Base-by-base conservation (phyloP, 202 grass and related monocot genomes). In the Carex arenaria region DNA sequence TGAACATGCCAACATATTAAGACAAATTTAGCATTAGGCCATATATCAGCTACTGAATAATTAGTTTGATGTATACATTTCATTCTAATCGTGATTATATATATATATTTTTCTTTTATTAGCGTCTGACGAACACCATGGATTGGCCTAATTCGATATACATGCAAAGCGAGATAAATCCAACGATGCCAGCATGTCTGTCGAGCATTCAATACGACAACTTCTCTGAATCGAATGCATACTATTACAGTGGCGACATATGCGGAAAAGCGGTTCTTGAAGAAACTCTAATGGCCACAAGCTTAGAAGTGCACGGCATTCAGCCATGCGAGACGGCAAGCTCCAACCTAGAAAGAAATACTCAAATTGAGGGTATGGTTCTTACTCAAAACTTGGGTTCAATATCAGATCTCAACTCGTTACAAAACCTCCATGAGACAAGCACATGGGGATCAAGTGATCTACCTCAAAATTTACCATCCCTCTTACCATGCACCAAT, bases 171-270 rank as follows among this genome's bases (percentile, higher is more conserved):
- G 79, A 87, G 34, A 83, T 82, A 55, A 68, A 59, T 66, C 30
- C 67, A 28, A 82, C 61, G 10, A 83, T 83, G 49, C 68, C 85
- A 4, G 31, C 43, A 59, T 87, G 68, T 53, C n/a, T 87, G 34
- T 82, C 79, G n/a, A 83, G 60, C 68, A 76, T 64, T 61, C 79
- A 82, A 23, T 87, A 87, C 2, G 68, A 87, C 38, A 87, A 83
- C 72, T 83, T 87, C 26, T 78, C 79, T 2, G 85, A 87, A 83
- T 65, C 79, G 12, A 87, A 78, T 28, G 80, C 61, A 76, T 82
- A 66, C 47, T 87, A 67, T 43, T 70, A 82, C 49, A 26, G 30
- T 55, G 51, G 68, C 0, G 62, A 59, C 17, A 76, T 76, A 61
- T 73, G 69, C 6, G 67, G 49, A 3, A 78, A 87, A 18, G n/a